A percentile compares a stretch with the other conserved stretches of the same genome.
Evolutionary conservation across 441 rosid species (phyloP).

Genomic region (Capsella rubella): DNA sequence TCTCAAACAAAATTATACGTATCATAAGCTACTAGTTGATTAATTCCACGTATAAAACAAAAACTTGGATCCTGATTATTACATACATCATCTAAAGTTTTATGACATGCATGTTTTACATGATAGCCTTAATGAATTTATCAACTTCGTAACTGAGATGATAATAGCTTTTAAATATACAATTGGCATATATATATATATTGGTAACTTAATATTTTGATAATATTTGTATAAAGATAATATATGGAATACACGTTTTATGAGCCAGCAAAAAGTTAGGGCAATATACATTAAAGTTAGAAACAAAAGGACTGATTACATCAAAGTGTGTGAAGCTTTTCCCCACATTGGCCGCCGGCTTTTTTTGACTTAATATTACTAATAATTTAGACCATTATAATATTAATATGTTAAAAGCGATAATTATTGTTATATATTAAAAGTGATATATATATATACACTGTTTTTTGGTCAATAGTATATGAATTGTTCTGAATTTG

Average conservation of each 20-base stretch:
- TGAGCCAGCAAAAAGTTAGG: slow-evolving; percentile 14
- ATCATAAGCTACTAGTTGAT: too few species aligned
- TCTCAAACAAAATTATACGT: too few species aligned
- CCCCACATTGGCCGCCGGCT: slow-evolving; percentile 39
- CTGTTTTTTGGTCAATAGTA: slow-evolving; percentile 11
- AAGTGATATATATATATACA: background rate
- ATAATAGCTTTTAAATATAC: background rate
- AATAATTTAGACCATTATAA: background rate
- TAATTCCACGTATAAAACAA: too few species aligned
- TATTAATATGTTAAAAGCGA: background rate
- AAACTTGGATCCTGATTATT: too few species aligned
- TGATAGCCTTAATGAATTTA: too few species aligned
- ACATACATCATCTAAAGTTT: too few species aligned
- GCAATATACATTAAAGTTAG: slow-evolving; percentile 22
- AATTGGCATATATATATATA: background rate
- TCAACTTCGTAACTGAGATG: background rate
- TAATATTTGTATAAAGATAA: background rate
- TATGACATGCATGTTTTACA: too few species aligned
- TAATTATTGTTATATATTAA: background rate
- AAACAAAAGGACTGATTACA: slow-evolving; percentile 31
- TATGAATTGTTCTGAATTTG: background rate
- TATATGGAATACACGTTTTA: slow-evolving; percentile 14
- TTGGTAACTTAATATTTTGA: background rate
- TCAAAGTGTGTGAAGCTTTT: slow-evolving; percentile 30
- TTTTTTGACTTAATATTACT: slow-evolving; percentile 32